Evolutionary conservation across 139 green algal species (phyloP).

Genomic region (Ettlia oleoabundans): DNA sequence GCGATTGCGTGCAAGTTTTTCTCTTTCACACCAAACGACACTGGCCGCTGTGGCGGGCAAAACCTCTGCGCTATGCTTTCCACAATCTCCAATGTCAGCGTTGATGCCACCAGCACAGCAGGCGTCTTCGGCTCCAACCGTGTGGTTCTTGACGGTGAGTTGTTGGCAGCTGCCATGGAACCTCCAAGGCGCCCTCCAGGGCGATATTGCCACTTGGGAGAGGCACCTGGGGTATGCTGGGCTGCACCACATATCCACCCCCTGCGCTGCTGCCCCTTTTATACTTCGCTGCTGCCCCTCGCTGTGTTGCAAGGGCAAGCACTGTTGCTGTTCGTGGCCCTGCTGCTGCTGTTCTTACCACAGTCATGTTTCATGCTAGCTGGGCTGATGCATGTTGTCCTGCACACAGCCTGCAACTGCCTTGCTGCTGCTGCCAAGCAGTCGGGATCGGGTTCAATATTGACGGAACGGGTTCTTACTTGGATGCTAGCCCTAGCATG

Average conservation of each 20-base stretch:
- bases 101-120: background rate
- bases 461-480: background rate
- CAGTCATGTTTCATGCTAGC: background rate
- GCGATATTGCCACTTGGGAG: too few species aligned
- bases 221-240: too few species aligned
- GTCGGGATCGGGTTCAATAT: background rate
- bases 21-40: background rate
- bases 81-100: background rate
- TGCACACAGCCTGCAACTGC: background rate
- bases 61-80: background rate
- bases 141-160: background rate
- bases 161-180: background rate
- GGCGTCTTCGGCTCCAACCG: background rate
- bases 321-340: too few species aligned
- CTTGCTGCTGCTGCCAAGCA: background rate
- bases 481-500: background rate
- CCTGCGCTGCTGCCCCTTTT: too few species aligned
- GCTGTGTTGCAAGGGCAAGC: too few species aligned
- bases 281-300: too few species aligned
- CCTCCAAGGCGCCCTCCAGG: too few species aligned
- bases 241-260: too few species aligned
- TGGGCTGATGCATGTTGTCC: background rate
- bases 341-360: background rate
- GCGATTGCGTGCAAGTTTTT: background rate
- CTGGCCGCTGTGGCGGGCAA: background rate